Evolutionary conservation across 805 yeast genomes (phyloP), one percentile per base, ranked within the genome.

Genomic region (Candida rishiriensis): DNA sequence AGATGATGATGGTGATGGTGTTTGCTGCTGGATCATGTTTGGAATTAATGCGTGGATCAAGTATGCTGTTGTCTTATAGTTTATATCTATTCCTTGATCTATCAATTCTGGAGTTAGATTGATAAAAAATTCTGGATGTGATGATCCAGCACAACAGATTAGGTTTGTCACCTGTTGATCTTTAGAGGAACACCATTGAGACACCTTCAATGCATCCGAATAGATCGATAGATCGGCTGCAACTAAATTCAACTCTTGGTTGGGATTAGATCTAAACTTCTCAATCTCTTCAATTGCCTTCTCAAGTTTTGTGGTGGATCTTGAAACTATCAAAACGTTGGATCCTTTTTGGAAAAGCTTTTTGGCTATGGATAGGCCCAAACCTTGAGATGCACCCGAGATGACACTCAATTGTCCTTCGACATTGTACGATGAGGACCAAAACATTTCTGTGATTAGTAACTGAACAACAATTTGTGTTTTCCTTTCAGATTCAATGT

Each of bases 331-430:
- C 1, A 85, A 68, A 1, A 90, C 86, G 42, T 77, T 73, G 32
- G 89, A 85, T 3, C 83, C 81, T 15, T 59, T 53, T 3, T 41
- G n/a, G 18, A 52, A 57, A 2, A 70, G 48, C 43, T 75, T 71
- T 35, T 69, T 67, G 0, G 95, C 96, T 44, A 91, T 63, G 33
- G 84, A 86, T 3, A 81, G 81, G 0, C 99, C 99, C 1, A 91
- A 69, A 0, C 99, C 99, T 58, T 91, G 99, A 0, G 97, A 88
- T 0, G 88, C 98, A 3, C 99, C 99, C 0, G 96, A 78, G n/a
- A 91, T 73, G 14, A 91, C 73, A 3, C 84, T 89, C 1, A 76
- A 60, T 57, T 75, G 76, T 26, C 75, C 75, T 40, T 72, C 68
- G 10, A 76, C 68, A 12, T 43, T 47, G 32, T 58, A 57, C 1